Conservation (phyloP, 768 basidiomycete species). For the Suillus occidentalis region DNA sequence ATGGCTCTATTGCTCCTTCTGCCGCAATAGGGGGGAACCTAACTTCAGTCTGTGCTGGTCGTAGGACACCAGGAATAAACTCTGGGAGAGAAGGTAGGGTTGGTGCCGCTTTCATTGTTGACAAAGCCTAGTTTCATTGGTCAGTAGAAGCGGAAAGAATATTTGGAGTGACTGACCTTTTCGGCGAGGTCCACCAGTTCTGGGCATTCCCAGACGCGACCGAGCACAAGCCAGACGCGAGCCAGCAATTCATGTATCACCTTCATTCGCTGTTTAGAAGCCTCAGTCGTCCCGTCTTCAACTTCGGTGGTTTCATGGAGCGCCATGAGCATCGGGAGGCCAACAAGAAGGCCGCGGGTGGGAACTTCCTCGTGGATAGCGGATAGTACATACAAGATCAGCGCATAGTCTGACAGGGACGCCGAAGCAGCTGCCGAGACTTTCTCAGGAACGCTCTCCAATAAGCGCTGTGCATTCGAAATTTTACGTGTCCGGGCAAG, state of each 20-base stretch:
- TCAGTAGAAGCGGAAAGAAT: slow-evolving; percentile 11
- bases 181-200: slow-evolving; percentile 55
- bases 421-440: slow-evolving; percentile 51
- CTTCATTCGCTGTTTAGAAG: slow-evolving; percentile 43
- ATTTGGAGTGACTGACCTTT: slow-evolving; percentile 42
- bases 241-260: slow-evolving; percentile 64
- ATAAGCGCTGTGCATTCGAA: slow-evolving; percentile 51
- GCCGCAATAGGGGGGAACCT: slow-evolving; percentile 37
- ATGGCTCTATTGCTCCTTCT: slow-evolving; percentile 21
- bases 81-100: slow-evolving; percentile 37
- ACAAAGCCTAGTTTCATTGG: slow-evolving; percentile 42
- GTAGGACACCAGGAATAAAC: slow-evolving; percentile 41
- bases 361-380: slow-evolving; percentile 74
- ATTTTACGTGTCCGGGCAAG: slow-evolving; percentile 56
- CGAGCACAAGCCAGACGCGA: slow-evolving; percentile 67
- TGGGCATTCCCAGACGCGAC: slow-evolving; percentile 64
- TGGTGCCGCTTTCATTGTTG: slow-evolving; percentile 37
- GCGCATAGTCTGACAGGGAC: slow-evolving; percentile 71
- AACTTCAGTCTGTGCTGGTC: slow-evolving; percentile 44
- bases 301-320: slow-evolving; percentile 54
- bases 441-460: slow-evolving; percentile 47
- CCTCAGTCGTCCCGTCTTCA: slow-evolving; percentile 40
- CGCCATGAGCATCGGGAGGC: slow-evolving; percentile 85
- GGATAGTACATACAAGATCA: slow-evolving; percentile 65
- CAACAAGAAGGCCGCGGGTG: slow-evolving; percentile 68